phyloP scores from a whole-genome alignment of 1,139 yeast genomes.

The Yamadazyma trypodendri region DNA sequence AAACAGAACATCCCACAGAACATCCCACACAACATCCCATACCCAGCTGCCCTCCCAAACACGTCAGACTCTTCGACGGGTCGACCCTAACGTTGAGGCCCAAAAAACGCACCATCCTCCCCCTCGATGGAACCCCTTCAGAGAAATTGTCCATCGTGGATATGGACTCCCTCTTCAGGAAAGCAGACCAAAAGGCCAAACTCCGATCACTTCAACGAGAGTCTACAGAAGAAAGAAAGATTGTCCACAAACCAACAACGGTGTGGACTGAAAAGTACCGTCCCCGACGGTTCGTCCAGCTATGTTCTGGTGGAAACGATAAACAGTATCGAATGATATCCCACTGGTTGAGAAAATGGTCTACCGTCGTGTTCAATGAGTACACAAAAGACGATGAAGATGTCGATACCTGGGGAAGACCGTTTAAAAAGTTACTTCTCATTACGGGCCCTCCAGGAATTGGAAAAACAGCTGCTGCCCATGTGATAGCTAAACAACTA shows the following conservation, averaged over 20 bases:
- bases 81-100: constrained; percentile 20
- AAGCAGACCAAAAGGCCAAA: constrained; percentile 25
- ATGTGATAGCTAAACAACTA: constrained; percentile 75
- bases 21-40: not conserved
- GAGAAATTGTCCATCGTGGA: constrained; percentile 22
- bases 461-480: constrained; percentile 93
- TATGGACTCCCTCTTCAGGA: constrained; percentile 31
- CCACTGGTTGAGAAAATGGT: constrained; percentile 85
- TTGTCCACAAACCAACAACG: constrained; percentile 7
- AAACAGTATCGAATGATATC: constrained; percentile 67
- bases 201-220: constrained; percentile 20
- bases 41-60: not conserved
- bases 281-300: constrained; percentile 61
- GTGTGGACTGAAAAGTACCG: constrained; percentile 76
- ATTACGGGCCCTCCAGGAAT: constrained; percentile 93
- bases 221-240: constrained; percentile 5
- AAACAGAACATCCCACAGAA: not conserved
- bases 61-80: constrained; percentile 18
- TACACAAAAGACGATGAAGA: constrained; percentile 17
- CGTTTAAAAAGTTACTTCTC: constrained; percentile 64
- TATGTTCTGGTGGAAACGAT: constrained; percentile 80
- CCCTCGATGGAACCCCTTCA: constrained; percentile 8
- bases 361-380: constrained; percentile 59
- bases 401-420: constrained; percentile 67
- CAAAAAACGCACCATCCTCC: constrained; percentile 8